Base-by-base conservation (phyloP, 257 asterid genomes). In the Asclepias syriaca region DNA sequence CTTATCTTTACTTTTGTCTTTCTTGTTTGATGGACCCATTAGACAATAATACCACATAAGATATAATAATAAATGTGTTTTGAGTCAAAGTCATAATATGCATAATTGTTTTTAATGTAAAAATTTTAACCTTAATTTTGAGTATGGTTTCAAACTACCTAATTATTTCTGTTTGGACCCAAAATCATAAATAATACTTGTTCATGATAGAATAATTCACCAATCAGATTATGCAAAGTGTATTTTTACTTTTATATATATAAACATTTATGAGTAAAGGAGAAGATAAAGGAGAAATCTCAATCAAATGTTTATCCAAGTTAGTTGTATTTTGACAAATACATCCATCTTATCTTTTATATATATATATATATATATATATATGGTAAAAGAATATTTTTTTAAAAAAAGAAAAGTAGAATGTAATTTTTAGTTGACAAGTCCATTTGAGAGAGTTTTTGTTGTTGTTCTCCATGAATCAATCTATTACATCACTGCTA, bases 401-500 rank as follows among this genome's bases (percentile, higher is more conserved):
- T 34, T 34, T 0, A 34, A 34, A 34, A 34, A 34, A 34, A 1
- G 37, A 1, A 34, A 34, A 3, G 2, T 34, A 2, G 2, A 29
- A 2, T 29, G 45, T 40, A 40, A 40, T 6, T 40, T 8, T 40
- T 4, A 24, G 46, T 5, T 40, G 46, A 8, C 9, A 40, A 40
- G 9, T 40, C 46, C 46, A 40, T 40, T 6, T 40, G 46, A 40
- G 46, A 40, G 9, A 5, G 46, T 40, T 40, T 39, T 40, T 24
- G 34, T 43, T 43, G 48, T 43, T 43, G 48, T 43, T 32, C 18
- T 61, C 46, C 66, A 61, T 9, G 22, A 61, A 53, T 86, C 83
- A 94, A 74, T 80, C 96, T 45, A 87, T 89, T 8, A 94, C 93
- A 64, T 88, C 87, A 71, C 85, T 81, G 78, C 97, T 94, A 67